phyloP scores from a whole-genome alignment of 1,139 yeast genomes.

The Lodderomyces orthopsilosis region DNA sequence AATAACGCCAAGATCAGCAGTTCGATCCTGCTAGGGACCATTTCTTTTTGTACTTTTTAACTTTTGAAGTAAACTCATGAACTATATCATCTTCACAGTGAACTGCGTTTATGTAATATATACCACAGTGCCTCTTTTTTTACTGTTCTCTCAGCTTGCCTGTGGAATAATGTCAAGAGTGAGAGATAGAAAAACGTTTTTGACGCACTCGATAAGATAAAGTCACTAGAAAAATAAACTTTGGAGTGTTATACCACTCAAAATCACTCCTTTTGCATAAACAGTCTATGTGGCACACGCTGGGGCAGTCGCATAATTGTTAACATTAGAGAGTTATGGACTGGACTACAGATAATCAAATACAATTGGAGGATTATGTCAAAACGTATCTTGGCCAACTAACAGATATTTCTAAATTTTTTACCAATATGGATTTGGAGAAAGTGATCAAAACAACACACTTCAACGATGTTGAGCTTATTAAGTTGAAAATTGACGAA shows the following conservation, averaged over 20 bases:
- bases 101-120: no score
- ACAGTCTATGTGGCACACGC: neutral
- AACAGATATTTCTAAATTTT: constrained; percentile 18
- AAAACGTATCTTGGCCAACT: constrained; percentile 11
- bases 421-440: constrained; percentile 20
- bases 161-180: no score
- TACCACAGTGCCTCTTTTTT: no score
- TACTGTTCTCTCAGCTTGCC: no score
- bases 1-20: constrained; percentile 83
- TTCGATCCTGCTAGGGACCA: constrained; percentile 88
- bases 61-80: neutral
- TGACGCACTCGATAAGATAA: neutral
- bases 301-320: neutral
- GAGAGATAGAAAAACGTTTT: no score
- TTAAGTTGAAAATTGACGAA: constrained; percentile 24
- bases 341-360: constrained; percentile 21
- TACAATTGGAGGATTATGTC: constrained; percentile 17
- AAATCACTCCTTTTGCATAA: neutral
- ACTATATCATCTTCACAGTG: no score
- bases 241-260: neutral
- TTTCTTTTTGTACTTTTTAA: constrained; percentile 13
- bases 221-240: neutral
- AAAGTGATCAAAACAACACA: constrained; percentile 15
- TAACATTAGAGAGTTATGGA: constrained; percentile 9
- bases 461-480: constrained; percentile 18